These are phyloP conservation scores for Agaricus blazei DNA, from an alignment of 768 basidiomycete species.

Conservation along the genomic window DNA sequence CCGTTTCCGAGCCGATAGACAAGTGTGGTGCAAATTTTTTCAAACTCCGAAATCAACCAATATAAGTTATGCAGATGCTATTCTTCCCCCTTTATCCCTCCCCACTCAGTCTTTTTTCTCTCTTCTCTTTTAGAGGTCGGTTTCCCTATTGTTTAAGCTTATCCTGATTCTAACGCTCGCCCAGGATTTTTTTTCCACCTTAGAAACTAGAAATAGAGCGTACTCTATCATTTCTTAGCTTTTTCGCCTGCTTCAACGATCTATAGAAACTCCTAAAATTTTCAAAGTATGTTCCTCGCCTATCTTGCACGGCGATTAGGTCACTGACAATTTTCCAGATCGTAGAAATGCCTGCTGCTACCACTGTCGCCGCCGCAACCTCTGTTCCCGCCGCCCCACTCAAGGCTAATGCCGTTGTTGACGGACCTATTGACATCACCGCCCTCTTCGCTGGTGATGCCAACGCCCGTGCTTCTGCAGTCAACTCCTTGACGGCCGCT, in stretches of 20 bases:
- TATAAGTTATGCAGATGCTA: slow-evolving; percentile 24
- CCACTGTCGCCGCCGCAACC: slow-evolving; percentile 53
- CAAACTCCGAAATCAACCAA: slow-evolving; percentile 30
- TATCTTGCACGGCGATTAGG: background rate
- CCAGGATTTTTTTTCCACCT: slow-evolving; percentile 33
- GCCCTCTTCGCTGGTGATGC: slow-evolving; percentile 85
- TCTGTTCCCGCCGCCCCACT: slow-evolving; percentile 60
- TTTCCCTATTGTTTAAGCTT: background rate
- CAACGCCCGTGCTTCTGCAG: slow-evolving; percentile 69
- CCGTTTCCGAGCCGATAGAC: slow-evolving; percentile 6
- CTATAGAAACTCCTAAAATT: slow-evolving; percentile 28
- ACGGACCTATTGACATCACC: slow-evolving; percentile 64
- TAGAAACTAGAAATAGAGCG: slow-evolving; percentile 50
- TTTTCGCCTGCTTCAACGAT: slow-evolving; percentile 39
- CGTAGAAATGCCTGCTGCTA: slow-evolving; percentile 77
- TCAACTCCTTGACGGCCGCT: slow-evolving; percentile 61
- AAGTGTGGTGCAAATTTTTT: slow-evolving; percentile 28
- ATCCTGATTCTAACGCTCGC: slow-evolving; percentile 1
- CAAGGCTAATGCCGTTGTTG: slow-evolving; percentile 52
- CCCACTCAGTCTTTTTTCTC: slow-evolving; percentile 27
- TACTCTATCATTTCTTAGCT: slow-evolving; percentile 56
- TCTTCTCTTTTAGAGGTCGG: slow-evolving; percentile 37
- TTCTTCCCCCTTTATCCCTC: slow-evolving; percentile 27
- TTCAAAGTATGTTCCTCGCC: slow-evolving; percentile 33
- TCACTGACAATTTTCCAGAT: background rate